Evolutionary conservation across 148 eudicot genomes (phyloP), one percentile per base, ranked within the genome.

Genomic region (Dysphania ambrosioides): DNA sequence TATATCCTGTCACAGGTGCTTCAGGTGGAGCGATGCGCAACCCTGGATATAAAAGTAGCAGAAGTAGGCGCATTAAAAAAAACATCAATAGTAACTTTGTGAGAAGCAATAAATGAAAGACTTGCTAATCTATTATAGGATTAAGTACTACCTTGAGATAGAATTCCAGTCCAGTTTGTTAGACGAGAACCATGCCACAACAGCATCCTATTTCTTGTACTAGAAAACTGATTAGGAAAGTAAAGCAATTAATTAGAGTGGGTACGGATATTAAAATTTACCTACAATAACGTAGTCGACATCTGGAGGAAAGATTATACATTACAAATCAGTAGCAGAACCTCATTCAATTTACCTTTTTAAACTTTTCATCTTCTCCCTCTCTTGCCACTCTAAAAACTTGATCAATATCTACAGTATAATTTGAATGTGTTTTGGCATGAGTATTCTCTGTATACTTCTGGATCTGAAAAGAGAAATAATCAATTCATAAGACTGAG

Each of bases 141-240:
- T 40, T 53, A 13, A 66, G 38, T 60, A 32, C 23, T 80, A 92
- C 99, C 99, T 86, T 95, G 99, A 59, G 96, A 92, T 73, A 95
- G 80, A 81, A 95, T 92, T 53, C 99, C 99, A 51, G 94, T 80
- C 99, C 99, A 95, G 78, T 95, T 95, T 77, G 97, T 82, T 73
- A 95, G 89, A 60, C 99, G 90, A 79, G 99, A 95, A 69, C 99
- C 99, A 77, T 95, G 99, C 99, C 99, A 95, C 72, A 95, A 78
- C 38, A 95, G 91, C 97, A 95, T 90, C 79, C 99, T 85, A 82
- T 95, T 95, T 84, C 84, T 86, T 49, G 88, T 47, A 51, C 62
- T 71, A 51, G 96, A 78, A 74, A 87, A 95, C 98, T 95, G 93
- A 60, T 49, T 59, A 76, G 21, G 77, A 65, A 44, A 73, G 24